Base-by-base conservation (phyloP, 164 flowering plant species). In the Magnolia kwangsiensis region DNA sequence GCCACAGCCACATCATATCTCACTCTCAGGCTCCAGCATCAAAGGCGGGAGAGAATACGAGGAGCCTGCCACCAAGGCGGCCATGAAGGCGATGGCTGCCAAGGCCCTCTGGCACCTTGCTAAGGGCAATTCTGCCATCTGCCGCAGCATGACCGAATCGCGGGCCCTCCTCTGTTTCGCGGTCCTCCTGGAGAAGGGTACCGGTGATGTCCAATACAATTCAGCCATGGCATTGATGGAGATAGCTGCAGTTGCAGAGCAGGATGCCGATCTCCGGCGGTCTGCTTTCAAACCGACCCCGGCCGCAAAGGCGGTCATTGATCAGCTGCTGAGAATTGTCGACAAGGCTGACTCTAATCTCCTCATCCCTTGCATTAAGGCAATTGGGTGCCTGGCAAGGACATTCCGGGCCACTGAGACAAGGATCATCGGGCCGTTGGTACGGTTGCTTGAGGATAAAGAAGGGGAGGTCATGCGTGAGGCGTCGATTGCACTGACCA, bases 221-320 rank as follows among this genome's bases (percentile, higher is more conserved):
- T 94, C 95, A 0, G 92, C 95, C 31, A 85, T 90, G 93, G 97
- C 98, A 6, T 50, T 94, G 80, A 86, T 86, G 92, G 98, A 92
- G 75, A 92, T 92, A 71, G 78, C 93, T 0, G 87, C 87, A 0
- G 95, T 92, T 11, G 97, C 94, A 0, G 94, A 91, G 78, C 75
- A 87, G 19, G 82, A 89, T 58, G 4, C 92, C 0, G 92, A 91
- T 0, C 73, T 94, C 29, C 79, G 98, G 37, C 87, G 90, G 11
- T 84, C 90, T 0, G 92, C 97, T 0, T 94, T 94, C 85, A 94
- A 94, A 83, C 97, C 98, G 18, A 87, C 98, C 24, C 95, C 95
- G 0, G 90, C 96, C 4, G 91, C 92, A 51, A 90, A 84, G 82
- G 95, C 98, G 1, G 94, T 93, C 0, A 85, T 92, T 0, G 98